A percentile compares a stretch with the other conserved stretches of the same genome.
Evolutionary conservation across 768 basidiomycete species (phyloP).

Genomic region (Tylopilus intermedius): DNA sequence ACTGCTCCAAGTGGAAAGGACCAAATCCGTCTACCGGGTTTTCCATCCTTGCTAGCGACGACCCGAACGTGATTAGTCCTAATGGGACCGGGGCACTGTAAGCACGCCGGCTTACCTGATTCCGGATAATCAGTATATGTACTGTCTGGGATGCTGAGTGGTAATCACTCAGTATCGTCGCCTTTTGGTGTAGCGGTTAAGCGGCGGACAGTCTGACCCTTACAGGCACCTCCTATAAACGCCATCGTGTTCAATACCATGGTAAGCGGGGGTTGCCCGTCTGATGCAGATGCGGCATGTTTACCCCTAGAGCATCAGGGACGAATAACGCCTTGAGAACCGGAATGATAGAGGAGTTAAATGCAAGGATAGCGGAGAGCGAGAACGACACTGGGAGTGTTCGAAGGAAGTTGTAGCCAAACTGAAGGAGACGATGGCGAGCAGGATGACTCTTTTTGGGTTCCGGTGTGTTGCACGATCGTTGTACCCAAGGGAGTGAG

Average conservation of each 20-base stretch:
- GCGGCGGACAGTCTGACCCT: too few species aligned
- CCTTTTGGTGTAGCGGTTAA: too few species aligned
- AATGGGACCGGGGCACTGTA: slow-evolving; percentile 62
- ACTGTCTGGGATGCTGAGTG: too few species aligned
- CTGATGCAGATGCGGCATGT: slow-evolving; percentile 49
- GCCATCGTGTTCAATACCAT: slow-evolving; percentile 52
- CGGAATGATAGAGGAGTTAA: slow-evolving; percentile 53
- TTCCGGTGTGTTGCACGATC: slow-evolving; percentile 2
- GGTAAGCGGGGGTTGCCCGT: slow-evolving; percentile 62
- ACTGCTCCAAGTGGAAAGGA: slow-evolving; percentile 53
- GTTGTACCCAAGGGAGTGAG: neutral
- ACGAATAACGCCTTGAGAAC: slow-evolving; percentile 61
- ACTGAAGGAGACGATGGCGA: slow-evolving; percentile 6
- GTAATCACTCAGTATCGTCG: too few species aligned
- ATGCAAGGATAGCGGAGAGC: slow-evolving; percentile 46
- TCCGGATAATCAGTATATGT: too few species aligned
- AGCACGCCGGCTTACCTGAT: too few species aligned
- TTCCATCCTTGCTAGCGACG: slow-evolving; percentile 54
- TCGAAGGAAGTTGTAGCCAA: slow-evolving; percentile 24
- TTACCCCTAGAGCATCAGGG: slow-evolving; percentile 34
- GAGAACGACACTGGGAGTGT: slow-evolving; percentile 46
- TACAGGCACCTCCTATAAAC: slow-evolving; percentile 61
- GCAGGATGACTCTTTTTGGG: neutral
- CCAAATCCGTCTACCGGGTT: slow-evolving; percentile 44
- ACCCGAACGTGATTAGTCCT: slow-evolving; percentile 58